A percentile compares a stretch with the other conserved stretches of the same genome.
These are phyloP conservation scores for Oenanthe sinensis DNA, from an alignment of 129 eudicot genomes.

Conservation along the genomic window DNA sequence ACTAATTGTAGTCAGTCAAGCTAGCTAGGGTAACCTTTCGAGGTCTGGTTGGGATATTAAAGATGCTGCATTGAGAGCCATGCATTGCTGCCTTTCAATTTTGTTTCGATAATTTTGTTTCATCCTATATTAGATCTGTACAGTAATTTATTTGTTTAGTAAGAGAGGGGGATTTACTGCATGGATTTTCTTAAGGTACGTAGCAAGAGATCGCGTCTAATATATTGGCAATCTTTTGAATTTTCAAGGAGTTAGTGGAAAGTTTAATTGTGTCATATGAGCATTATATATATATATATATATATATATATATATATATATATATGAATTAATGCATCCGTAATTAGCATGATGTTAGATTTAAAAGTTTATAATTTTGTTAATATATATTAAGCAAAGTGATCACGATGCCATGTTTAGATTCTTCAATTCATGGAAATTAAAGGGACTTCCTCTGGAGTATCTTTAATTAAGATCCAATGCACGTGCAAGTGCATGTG, in stretches of 20 bases:
- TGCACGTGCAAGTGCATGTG: conserved; percentile 8
- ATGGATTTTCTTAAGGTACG: neutral
- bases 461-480: neutral
- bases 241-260: neutral
- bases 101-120: neutral
- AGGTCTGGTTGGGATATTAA: neutral
- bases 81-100: neutral
- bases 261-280: neutral
- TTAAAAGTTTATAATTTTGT: neutral
- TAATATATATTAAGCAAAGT: neutral
- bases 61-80: conserved; percentile 18
- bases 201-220: neutral
- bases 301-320: too few relatives aligned
- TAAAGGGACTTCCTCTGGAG: neutral
- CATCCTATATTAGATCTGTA: neutral
- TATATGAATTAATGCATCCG: neutral
- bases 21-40: conserved; percentile 16
- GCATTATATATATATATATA: neutral
- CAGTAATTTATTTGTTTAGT: neutral
- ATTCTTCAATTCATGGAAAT: neutral
- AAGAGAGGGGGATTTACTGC: neutral
- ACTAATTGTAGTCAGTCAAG: neutral
- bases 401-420: neutral
- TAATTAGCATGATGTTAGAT: neutral
- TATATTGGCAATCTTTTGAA: neutral